phyloP scores from a whole-genome alignment of 1,284 basidiomycete species.

The Bjerkandera adusta region DNA sequence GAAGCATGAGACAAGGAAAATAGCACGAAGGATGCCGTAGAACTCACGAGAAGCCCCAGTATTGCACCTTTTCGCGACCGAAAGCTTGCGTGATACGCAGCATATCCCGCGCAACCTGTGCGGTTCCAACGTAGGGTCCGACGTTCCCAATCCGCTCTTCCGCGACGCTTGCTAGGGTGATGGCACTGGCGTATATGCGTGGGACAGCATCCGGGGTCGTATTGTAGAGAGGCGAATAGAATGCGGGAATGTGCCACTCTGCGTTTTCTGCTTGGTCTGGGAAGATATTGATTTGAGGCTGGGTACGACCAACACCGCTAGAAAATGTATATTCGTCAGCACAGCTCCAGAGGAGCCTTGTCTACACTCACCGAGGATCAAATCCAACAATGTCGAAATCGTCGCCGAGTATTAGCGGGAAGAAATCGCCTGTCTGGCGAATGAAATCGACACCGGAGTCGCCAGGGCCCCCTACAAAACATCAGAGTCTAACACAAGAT shows the following conservation, averaged over 20 bases:
- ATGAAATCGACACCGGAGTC: constrained; percentile 27
- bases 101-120: constrained; percentile 26
- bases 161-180: not conserved
- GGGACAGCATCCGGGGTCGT: constrained; percentile 1
- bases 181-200: not conserved
- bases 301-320: constrained; percentile 5
- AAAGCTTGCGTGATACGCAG: constrained; percentile 24
- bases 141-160: not conserved
- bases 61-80: constrained; percentile 25
- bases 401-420: constrained; percentile 22
- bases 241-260: constrained; percentile 1
- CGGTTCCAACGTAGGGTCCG: constrained; percentile 4
- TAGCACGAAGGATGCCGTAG: not conserved
- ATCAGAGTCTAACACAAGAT: not conserved
- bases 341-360: not conserved
- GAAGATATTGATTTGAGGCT: not conserved
- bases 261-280: constrained; percentile 2
- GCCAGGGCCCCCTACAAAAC: constrained; percentile 28
- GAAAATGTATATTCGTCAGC: not conserved
- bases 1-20: constrained; percentile 20
- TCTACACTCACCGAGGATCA: constrained; percentile 29
- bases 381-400: constrained; percentile 34
- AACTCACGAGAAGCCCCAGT: constrained; percentile 29
- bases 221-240: not conserved
- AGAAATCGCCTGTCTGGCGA: not conserved